Evolutionary conservation across 768 basidiomycete genomes (phyloP), one percentile per base, ranked within the genome.

Genomic region (Pleurotus eryngii): DNA sequence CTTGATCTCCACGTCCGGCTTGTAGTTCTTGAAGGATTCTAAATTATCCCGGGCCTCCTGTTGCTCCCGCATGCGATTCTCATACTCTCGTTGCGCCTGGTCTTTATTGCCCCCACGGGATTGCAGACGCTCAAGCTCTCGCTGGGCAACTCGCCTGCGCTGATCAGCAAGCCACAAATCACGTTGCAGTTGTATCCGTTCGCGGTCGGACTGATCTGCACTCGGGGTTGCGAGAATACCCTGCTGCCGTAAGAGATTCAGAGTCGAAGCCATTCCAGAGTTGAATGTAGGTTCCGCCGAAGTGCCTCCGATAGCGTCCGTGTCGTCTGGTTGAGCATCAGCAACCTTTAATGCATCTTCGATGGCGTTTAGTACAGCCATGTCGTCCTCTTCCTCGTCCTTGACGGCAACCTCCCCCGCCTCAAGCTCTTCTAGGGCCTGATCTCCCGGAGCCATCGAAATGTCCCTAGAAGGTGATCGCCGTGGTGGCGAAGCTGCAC

Each of bases 1-100:
- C 49, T 90, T 90, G 66, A 98, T 92, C 62, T 96, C 92, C 65
- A 99, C 80, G 72, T 96, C 95, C 4, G 97, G 97, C 72, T 96
- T 98, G 78, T 99, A 99, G 68, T 86, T 82, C 74, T 89, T 92
- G 82, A 89, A 99, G 49, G 84, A 70, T 35, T 96, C 92, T 58
- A 93, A 72, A 51, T 82, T 81, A 17, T 91, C 83, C 42, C 91
- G 81, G 4, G 93, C 88, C 62, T 98, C 95, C 61, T 93, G 88
- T 69, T 95, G 90, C 65, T 98, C 96, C 20, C 96, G 84, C 59
- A 87, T 70, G 57, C 92, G 83, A 66, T 98, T 98, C 74, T 98
- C 94, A 68, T 93, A 94, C 72, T 98, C 97, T 54, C 96, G 82
- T 61, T 90, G 89, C 17, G 92, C 88, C 71, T 98, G 96, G 67